Conservation (phyloP, 768 basidiomycete species). For the Candolleomyces efflorescens region DNA sequence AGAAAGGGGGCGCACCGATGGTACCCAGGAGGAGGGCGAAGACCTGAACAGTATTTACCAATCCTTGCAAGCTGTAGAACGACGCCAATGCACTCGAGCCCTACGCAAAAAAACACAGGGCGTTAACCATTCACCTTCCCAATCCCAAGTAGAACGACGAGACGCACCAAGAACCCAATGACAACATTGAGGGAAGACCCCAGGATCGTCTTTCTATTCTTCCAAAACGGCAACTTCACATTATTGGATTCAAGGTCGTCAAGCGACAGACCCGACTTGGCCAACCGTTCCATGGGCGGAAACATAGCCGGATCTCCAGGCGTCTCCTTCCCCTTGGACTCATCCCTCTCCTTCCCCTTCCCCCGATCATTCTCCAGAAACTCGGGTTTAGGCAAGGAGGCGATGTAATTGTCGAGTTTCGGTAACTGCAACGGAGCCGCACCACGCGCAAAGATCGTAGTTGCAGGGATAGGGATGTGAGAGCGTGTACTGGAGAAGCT, state of each 20-base stretch:
- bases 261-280: conserved; percentile 41
- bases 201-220: conserved; percentile 50
- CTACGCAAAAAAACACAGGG: conserved; percentile 27
- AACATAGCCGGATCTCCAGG: conserved; percentile 39
- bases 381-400: conserved; percentile 38
- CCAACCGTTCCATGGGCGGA: conserved; percentile 56
- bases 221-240: conserved; percentile 44
- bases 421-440: conserved; percentile 60
- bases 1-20: conserved; percentile 38
- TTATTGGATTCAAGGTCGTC: conserved; percentile 60
- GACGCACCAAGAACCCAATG: conserved; percentile 52
- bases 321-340: conserved; percentile 8
- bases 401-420: conserved; percentile 55
- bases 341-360: conserved; percentile 16
- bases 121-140: neutral
- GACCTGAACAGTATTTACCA: conserved; percentile 65
- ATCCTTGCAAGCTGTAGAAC: conserved; percentile 67
- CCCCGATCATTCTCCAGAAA: conserved; percentile 24
- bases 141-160: neutral
- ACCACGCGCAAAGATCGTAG: conserved; percentile 51
- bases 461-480: conserved; percentile 51
- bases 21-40: conserved; percentile 69
- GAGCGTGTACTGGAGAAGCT: conserved; percentile 10
- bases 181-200: conserved; percentile 40
- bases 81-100: conserved; percentile 67